Evolutionary conservation across 495 filamentous ascomycete species (phyloP), one percentile per base, ranked within the genome.

Genomic region (Astrocystis sublimbata): DNA sequence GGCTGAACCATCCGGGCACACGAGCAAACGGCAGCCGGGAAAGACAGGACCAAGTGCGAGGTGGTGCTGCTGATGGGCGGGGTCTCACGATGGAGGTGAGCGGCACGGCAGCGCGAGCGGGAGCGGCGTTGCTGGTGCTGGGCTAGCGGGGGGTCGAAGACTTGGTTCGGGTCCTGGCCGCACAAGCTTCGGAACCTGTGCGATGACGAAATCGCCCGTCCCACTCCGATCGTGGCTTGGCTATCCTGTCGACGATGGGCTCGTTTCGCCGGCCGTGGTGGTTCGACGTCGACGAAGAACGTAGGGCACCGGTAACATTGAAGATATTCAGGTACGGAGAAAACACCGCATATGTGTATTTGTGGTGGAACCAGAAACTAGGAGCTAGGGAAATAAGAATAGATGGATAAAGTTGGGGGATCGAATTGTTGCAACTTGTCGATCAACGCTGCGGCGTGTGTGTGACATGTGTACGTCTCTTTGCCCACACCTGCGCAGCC

Each of bases 201-300:
- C 57, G 33, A 60, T 60, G 57, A 60, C 57, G 57, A 41, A 60
- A 60, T 60, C 28, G 43, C 40, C 38, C 17, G 26, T 40, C 23
- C 53, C 7, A 12, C 21, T 36, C 10, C 15, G 24, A 24, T 17
- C 15, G 24, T 42, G 15, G 54, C 38, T 31, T 38, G 40, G 33
- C 23, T 9, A 38, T 28, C 21, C 49, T 1, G 28, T 33, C 33
- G 40, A 24, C 12, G 13, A n/a, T 3, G 13, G 31, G 31, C 30
- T 53, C n/a, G n/a, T n/a, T n/a, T n/a, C n/a, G 31, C n/a, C n/a
- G 33, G 12, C 33, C 21, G 35, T 35, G 15, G 36, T 42, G 52
- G 21, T 54, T 33, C 19, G 19, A 54, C 36, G 31, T 41, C 36
- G n/a, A 42, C 36, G 12, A 56, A n/a, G n/a, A n/a, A n/a, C n/a